Conservation (phyloP, 106 monocot genomes). For the Hemerocallis citrina region DNA sequence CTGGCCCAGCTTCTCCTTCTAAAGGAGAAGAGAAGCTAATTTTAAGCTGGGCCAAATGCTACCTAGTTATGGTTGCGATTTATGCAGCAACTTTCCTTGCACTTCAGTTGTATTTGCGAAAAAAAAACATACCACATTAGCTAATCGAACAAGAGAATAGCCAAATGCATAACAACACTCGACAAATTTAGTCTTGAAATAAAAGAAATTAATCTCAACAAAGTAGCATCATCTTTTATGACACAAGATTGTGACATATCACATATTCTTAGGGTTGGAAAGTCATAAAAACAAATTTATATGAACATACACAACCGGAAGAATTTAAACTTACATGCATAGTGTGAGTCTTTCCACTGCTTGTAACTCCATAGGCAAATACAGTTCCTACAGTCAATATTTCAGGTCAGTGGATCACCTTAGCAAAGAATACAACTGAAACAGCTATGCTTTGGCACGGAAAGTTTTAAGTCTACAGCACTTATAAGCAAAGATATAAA, state of each 20-base stretch:
- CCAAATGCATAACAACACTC: neutral
- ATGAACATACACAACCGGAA: neutral
- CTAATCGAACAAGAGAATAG: neutral
- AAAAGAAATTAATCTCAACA: neutral
- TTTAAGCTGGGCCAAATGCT: too few relatives aligned
- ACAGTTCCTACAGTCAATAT: constrained; percentile 70
- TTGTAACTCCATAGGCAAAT: constrained; percentile 99
- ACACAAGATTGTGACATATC: neutral
- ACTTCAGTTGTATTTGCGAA: too few relatives aligned
- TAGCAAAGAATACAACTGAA: neutral
- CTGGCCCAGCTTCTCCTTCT: too few relatives aligned
- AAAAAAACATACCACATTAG: neutral
- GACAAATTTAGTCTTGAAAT: neutral
- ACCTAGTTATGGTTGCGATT: too few relatives aligned
- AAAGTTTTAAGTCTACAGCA: too few relatives aligned
- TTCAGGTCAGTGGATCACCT: neutral
- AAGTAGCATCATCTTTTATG: neutral
- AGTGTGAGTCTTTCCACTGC: constrained; percentile 98
- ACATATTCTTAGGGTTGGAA: neutral
- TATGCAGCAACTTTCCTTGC: too few relatives aligned
- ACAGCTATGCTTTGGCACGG: neutral
- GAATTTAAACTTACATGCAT: constrained; percentile 86
- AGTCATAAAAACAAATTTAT: neutral
- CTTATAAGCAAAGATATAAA: neutral
- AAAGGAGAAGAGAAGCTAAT: too few relatives aligned